Conservation (phyloP, 2,329 filamentous ascomycete genomes). For the Emergomyces africanus region DNA sequence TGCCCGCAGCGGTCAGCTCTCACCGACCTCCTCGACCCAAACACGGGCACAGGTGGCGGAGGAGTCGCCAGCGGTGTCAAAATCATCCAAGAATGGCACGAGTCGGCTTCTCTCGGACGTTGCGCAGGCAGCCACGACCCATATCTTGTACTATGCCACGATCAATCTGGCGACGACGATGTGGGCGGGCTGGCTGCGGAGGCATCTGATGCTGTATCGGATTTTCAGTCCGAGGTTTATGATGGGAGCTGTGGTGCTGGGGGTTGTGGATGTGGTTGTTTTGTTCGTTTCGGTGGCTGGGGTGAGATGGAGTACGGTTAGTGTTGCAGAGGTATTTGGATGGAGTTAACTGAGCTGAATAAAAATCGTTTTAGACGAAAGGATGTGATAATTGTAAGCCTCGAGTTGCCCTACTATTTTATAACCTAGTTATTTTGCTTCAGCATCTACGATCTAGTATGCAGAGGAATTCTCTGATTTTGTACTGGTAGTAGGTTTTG, state of each 20-base stretch:
- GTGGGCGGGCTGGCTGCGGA: constrained; percentile 75
- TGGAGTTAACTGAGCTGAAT: constrained; percentile 38
- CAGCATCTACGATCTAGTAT: too few relatives aligned
- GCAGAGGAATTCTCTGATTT: too few relatives aligned
- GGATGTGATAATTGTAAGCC: neutral
- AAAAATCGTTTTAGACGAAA: neutral
- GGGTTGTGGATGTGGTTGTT: constrained; percentile 65
- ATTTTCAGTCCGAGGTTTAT: constrained; percentile 90
- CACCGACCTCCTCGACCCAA: constrained; percentile 3
- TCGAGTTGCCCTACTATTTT: too few relatives aligned
- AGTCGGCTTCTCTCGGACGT: constrained; percentile 51
- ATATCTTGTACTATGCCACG: constrained; percentile 70
- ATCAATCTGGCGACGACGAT: constrained; percentile 75
- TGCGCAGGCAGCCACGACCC: constrained; percentile 57
- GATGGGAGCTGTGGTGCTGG: constrained; percentile 57
- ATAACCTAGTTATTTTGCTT: too few relatives aligned
- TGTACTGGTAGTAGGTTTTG: too few relatives aligned
- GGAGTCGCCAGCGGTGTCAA: neutral
- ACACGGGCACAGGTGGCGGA: neutral
- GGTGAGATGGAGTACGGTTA: constrained; percentile 61
- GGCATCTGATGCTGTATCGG: constrained; percentile 92
- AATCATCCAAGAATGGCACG: constrained; percentile 15
- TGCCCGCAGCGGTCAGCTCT: constrained; percentile 24
- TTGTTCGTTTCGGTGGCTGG: constrained; percentile 61
- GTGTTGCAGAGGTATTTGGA: constrained; percentile 80